Evolutionary conservation across 2,329 filamentous ascomycete species (phyloP), one percentile per base, ranked within the genome.

Genomic region (Fusarium chaquense): DNA sequence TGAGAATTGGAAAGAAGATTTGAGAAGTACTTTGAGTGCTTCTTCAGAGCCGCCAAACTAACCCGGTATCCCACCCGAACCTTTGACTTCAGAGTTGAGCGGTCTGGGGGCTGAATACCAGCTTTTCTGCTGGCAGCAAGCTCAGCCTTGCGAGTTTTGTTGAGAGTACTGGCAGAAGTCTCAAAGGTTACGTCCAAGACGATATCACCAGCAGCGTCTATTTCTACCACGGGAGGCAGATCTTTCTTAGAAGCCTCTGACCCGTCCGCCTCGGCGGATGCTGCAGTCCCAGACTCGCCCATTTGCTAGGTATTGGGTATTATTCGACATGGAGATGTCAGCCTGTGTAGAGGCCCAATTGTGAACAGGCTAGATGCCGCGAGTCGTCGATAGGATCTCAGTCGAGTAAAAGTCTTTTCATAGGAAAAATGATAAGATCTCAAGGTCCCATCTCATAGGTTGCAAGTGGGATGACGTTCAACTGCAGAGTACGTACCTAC

Each of bases 21-120:
- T 58, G 84, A 84, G 76, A 94, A 94, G 78, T 93, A 94, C 59
- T 86, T 86, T 7, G 91, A 93, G 65, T 87, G 83, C 65, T 82
- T 82, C 77, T 84, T 87, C 35, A 94, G 81, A 1, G 80, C 80
- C 15, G 81, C 81, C 2, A 89, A 80, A 52, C 85, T 83, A 44
- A 92, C 90, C 28, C 91, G 85, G 74, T 90, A 93, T 15, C 83
- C 81, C 35, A 83, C 76, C 24, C 80, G 78, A 32, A 82, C 73
- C 50, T 70, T 79, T 47, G 81, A 75, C 67, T 81, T 82, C 22
- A 79, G 70, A 7, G 74, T 66, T 10, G 79, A 77, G 46, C 73
- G 75, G 28, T 75, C 70, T 22, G 69, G 58, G 28, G 72, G 70
- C 33, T 74, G 67, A 24, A 66, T 58, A 22, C 73, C 71, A 18